Evolutionary conservation across 768 basidiomycete species (phyloP), one percentile per base, ranked within the genome.

Genomic region (Pulveroboletus ravenelii): DNA sequence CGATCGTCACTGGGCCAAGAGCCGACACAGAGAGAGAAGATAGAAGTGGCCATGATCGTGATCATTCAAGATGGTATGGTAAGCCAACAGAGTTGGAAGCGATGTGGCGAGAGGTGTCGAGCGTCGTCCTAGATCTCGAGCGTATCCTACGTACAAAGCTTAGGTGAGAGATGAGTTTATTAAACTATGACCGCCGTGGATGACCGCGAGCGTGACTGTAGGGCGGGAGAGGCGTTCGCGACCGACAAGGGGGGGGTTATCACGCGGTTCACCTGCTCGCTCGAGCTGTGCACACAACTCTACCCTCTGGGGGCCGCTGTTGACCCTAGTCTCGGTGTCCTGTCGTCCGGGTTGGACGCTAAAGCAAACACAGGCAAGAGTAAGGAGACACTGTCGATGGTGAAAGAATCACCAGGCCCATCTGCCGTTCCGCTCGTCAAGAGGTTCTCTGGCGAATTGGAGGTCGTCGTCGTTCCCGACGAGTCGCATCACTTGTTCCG

Each of bases 371-470:
- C 30, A 6, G 17, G 15, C 41, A 20, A 17, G 5, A 34, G 17
- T 6, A 40, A 23, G 38, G 43, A 38, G 9, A 5, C 14, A 6
- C 8, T n/a, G 1, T 5, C 6, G 18, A 3, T 2, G 15, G 2
- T 12, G 20, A 30, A 14, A 23, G 23, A 30, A 14, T 10, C 32
- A 12, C 37, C 32, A 8, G 42, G 31, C 23, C 18, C 38, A 9
- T 23, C 52, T 0, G n/a, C 46, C 12, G 51, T 62, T 8, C 63
- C 63, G 29, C 48, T 68, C 35, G 47, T 52, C 47, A 75, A 76
- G 59, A 58, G 55, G 30, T 74, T 82, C 70, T 65, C 70, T 20
- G 81, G 80, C n/a, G 80, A 84, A 61, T 61, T 84, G 34, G 79
- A 82, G 57, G 67, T 81, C 20, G 71, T 72, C 10, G 66, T 79